Percentiles rank a stretch among this genome's conserved stretches.
Conservation (phyloP, 2,329 filamentous ascomycete species). For the Chrysoporthe austroafricana region DNA sequence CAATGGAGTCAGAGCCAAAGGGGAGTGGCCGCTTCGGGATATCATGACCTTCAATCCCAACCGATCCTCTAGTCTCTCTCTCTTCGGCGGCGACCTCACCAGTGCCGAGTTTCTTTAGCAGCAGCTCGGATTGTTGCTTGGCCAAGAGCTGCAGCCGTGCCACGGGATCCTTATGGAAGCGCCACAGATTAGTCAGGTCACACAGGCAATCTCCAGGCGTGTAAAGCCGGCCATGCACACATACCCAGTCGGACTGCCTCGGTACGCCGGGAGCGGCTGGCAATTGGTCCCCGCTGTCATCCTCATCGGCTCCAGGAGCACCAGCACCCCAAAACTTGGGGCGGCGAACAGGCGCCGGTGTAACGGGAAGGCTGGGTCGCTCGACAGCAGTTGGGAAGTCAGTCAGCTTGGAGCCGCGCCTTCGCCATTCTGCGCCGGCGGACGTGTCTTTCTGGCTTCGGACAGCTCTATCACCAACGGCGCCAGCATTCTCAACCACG, state of each 20-base stretch:
- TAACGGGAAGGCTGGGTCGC: constrained; percentile 86
- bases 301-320: constrained; percentile 49
- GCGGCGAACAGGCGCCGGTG: constrained; percentile 77
- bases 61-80: constrained; percentile 10
- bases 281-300: constrained; percentile 60
- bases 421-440: constrained; percentile 31
- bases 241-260: constrained; percentile 91
- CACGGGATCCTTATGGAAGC: constrained; percentile 66
- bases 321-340: constrained; percentile 67
- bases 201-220: constrained; percentile 57
- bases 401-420: constrained; percentile 68
- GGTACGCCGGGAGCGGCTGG: constrained; percentile 83
- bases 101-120: constrained; percentile 57
- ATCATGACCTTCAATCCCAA: constrained; percentile 32
- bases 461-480: constrained; percentile 28
- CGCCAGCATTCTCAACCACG: constrained; percentile 8
- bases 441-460: constrained; percentile 24
- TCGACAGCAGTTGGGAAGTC: constrained; percentile 86
- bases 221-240: constrained; percentile 63
- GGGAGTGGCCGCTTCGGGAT: constrained; percentile 56
- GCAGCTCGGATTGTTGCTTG: constrained; percentile 65
- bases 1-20: constrained; percentile 55
- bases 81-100: constrained; percentile 33
- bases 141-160: constrained; percentile 72
- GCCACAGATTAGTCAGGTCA: constrained; percentile 58